Evolutionary conservation across 352 stramenopile genomes (phyloP).

Genomic region (Phytophthora brassicae): DNA sequence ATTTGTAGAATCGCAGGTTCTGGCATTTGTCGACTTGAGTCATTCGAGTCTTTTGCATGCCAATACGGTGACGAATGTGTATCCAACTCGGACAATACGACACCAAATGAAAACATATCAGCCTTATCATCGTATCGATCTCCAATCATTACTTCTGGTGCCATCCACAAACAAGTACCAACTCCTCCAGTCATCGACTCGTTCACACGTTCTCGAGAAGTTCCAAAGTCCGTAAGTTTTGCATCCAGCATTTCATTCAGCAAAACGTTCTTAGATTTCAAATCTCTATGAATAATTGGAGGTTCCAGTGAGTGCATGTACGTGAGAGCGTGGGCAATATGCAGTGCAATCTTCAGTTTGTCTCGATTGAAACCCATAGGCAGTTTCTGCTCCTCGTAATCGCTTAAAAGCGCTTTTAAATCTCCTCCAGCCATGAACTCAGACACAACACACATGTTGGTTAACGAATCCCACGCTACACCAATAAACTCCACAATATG

Average conservation of each 20-base stretch:
- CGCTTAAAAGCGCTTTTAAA: conserved; percentile 41
- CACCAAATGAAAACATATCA: conserved; percentile 50
- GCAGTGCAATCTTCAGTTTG: conserved; percentile 40
- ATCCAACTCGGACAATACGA: conserved; percentile 41
- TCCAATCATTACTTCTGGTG: conserved; percentile 43
- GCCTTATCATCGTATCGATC: conserved; percentile 42
- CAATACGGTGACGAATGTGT: conserved; percentile 31
- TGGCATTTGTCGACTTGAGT: conserved; percentile 27
- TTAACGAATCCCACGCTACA: conserved; percentile 51
- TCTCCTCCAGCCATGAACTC: conserved; percentile 64
- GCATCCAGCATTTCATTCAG: conserved; percentile 35
- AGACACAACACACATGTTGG: conserved; percentile 49
- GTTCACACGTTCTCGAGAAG: conserved; percentile 32
- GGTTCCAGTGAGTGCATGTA: conserved; percentile 48
- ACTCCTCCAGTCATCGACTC: conserved; percentile 39
- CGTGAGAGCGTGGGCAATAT: conserved; percentile 37
- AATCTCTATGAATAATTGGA: conserved; percentile 45
- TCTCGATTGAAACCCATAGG: conserved; percentile 33
- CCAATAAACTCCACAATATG: conserved; percentile 54
- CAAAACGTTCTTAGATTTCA: conserved; percentile 59
- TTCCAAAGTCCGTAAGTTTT: conserved; percentile 52
- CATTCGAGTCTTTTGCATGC: conserved; percentile 29
- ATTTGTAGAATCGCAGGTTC: conserved; percentile 50
- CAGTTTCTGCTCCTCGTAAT: conserved; percentile 22
- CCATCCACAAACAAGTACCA: conserved; percentile 44